Conservation (phyloP, 2,329 filamentous ascomycete species). For the Arachnopeziza araneosa region DNA sequence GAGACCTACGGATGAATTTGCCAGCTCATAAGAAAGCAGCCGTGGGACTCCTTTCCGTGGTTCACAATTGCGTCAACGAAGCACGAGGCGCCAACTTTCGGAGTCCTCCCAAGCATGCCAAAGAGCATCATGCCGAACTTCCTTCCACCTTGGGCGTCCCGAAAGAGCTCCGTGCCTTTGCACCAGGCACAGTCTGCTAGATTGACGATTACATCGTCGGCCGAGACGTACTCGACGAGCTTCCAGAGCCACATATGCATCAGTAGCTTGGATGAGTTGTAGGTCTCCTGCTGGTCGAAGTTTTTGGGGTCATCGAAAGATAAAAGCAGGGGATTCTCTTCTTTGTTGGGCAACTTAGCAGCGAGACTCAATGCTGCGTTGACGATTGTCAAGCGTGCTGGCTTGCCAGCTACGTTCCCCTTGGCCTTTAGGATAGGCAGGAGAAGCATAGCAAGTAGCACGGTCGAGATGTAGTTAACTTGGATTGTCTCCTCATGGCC, state of each 20-base stretch:
- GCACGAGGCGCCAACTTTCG: conserved; percentile 39
- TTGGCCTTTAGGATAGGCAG: conserved; percentile 26
- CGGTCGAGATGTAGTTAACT: conserved; percentile 28
- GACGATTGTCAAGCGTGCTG: conserved; percentile 14
- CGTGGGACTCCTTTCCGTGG: conserved; percentile 46
- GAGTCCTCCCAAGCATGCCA: conserved; percentile 28
- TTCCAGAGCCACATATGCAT: conserved; percentile 34
- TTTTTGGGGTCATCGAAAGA: conserved; percentile 30
- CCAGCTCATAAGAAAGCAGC: conserved; percentile 45
- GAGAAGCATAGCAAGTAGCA: conserved; percentile 23
- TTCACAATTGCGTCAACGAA: conserved; percentile 42
- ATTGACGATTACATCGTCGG: conserved; percentile 34
- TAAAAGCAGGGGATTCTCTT: conserved; percentile 24
- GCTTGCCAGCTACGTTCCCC: neutral
- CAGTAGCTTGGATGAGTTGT: conserved; percentile 31
- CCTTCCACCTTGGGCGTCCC: conserved; percentile 26
- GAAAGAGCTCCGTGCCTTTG: conserved; percentile 37
- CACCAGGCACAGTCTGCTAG: conserved; percentile 32
- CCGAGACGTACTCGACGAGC: conserved; percentile 33
- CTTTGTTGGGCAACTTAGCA: conserved; percentile 26
- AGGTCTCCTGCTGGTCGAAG: conserved; percentile 24
- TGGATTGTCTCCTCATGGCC: conserved; percentile 38
- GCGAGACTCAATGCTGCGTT: conserved; percentile 17
- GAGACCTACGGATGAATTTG: conserved; percentile 39
- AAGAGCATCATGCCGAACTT: conserved; percentile 20